These are phyloP conservation scores for Pythium graminicola DNA, from an alignment of 352 stramenopile genomes.

Conservation along the genomic window DNA sequence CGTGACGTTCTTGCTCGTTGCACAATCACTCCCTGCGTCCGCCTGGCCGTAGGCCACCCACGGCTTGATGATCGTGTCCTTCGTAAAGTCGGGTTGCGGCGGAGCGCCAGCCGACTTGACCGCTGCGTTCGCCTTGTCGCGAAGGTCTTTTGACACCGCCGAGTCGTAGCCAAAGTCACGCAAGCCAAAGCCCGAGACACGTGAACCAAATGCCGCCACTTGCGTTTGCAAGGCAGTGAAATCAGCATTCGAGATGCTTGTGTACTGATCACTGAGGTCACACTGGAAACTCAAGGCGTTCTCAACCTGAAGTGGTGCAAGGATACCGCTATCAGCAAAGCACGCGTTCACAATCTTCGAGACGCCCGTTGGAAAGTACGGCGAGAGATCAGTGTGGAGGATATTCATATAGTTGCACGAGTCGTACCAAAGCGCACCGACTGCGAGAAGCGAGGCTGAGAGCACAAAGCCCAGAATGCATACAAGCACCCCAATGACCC, in stretches of 20 bases:
- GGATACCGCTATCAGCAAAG: conserved; percentile 59
- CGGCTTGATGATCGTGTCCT: conserved; percentile 53
- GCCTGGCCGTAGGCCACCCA: conserved; percentile 46
- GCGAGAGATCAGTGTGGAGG: conserved; percentile 60
- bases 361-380: conserved; percentile 60
- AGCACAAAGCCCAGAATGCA: conserved; percentile 78
- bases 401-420: conserved; percentile 80
- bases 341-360: conserved; percentile 57
- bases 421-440: conserved; percentile 74
- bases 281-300: conserved; percentile 51
- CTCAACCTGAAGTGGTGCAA: conserved; percentile 51
- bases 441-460: conserved; percentile 58
- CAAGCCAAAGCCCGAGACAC: conserved; percentile 45
- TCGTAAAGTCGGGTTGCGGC: conserved; percentile 28
- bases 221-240: conserved; percentile 32
- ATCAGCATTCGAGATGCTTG: conserved; percentile 33
- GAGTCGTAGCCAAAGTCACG: conserved; percentile 63
- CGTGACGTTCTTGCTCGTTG: conserved; percentile 24
- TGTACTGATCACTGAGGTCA: conserved; percentile 55
- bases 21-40: conserved; percentile 21
- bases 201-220: conserved; percentile 37
- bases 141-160: conserved; percentile 35
- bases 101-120: conserved; percentile 18
- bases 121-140: conserved; percentile 34
- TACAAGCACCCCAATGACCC: conserved; percentile 60